A percentile compares a stretch with the other conserved stretches of the same genome.
Evolutionary conservation across 768 basidiomycete genomes (phyloP).

Genomic region (Agrocybe pediades): DNA sequence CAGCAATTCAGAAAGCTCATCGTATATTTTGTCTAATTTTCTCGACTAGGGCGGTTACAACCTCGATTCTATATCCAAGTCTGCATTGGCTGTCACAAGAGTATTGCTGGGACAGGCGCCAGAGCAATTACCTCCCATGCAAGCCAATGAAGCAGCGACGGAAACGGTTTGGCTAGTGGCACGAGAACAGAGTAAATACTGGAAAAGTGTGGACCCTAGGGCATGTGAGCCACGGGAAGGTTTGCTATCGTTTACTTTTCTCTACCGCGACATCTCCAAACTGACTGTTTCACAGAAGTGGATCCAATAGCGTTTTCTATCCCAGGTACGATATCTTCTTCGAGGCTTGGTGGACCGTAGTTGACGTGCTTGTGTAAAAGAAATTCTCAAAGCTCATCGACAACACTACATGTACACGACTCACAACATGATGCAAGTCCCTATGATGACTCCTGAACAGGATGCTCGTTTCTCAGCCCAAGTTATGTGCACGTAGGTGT

Average conservation of each 20-base stretch:
- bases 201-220: slow-evolving; percentile 86
- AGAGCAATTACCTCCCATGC: slow-evolving; percentile 67
- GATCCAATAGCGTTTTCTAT: slow-evolving; percentile 67
- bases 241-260: slow-evolving; percentile 21
- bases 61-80: slow-evolving; percentile 82
- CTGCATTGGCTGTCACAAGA: slow-evolving; percentile 83
- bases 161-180: slow-evolving; percentile 91
- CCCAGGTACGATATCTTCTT: slow-evolving; percentile 47
- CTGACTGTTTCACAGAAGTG: slow-evolving; percentile 43
- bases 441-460: slow-evolving; percentile 65
- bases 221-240: slow-evolving; percentile 83
- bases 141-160: slow-evolving; percentile 79
- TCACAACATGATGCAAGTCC: slow-evolving; percentile 80
- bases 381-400: slow-evolving; percentile 89
- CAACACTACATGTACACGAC: slow-evolving; percentile 77
- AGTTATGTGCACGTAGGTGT: slow-evolving; percentile 84
- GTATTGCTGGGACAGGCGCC: slow-evolving; percentile 92
- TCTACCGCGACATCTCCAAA: too few relatives aligned
- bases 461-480: slow-evolving; percentile 79
- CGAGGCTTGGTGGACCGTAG: not conserved
- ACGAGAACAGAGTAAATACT: slow-evolving; percentile 84
- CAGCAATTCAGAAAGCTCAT: slow-evolving; percentile 8
- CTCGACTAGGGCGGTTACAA: slow-evolving; percentile 90
- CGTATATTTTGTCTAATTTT: slow-evolving; percentile 1
- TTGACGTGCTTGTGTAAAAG: slow-evolving; percentile 33